Base-by-base conservation (phyloP, 108 stramenopile genomes). In the Cyclostephanos tholiformis region DNA sequence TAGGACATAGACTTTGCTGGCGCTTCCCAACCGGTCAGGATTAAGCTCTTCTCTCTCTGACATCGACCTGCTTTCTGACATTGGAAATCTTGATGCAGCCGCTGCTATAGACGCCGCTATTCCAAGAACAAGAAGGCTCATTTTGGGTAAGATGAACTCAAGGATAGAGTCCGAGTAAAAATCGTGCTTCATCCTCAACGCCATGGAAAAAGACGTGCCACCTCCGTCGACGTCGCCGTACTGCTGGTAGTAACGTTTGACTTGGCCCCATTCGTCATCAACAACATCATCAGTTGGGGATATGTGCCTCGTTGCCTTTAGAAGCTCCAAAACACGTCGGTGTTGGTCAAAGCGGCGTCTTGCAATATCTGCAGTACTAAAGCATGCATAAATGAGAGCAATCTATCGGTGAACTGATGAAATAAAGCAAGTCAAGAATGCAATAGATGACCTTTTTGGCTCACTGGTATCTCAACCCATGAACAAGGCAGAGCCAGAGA, bases 221-320 rank as follows among this genome's bases (percentile, higher is more conserved):
- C 84, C 87, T 2, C 91, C 91, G 55, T 90, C 84, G n/a, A 86
- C 61, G 65, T 92, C 91, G 26, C 91, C 91, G 51, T 80, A 89
- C 71, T 78, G 66, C 27, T 87, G 82, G 72, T 84, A 92, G 59
- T 87, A 89, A 56, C 63, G 69, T 30, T 48, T 63, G 2, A 84
- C 67, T 55, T 78, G 76, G 5, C 74, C 69, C 74, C 72, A 80
- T 56, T 68, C 57, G n/a, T 77, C 65, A 22, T 85, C 55, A 29
- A 76, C 75, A 9, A 72, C 53, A 11, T 70, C 66, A 63, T 70
- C 50, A 2, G 72, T 58, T 22, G 68, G 72, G 0, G 80, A 79
- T 9, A 92, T 76, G 50, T 89, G 84, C 38, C 85, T 82, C 4
- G 80, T 82, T 51, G 89, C 86, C 51, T 85, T 64, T 41, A 80